These are phyloP conservation scores for Suillus bovinus DNA, from an alignment of 768 basidiomycete genomes.

Conservation along the genomic window DNA sequence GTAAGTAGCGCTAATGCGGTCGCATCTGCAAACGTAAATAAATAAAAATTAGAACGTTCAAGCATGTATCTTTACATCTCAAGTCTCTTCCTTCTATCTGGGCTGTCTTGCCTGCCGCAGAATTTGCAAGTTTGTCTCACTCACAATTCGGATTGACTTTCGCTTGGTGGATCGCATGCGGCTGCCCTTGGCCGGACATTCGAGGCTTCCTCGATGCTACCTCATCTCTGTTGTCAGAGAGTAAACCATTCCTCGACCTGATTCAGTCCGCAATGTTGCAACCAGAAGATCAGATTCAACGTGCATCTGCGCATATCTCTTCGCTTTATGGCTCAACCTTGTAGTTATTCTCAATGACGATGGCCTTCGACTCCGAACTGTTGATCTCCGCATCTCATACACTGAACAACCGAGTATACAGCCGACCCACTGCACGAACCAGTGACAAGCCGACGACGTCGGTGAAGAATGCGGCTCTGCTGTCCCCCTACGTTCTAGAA, in stretches of 20 bases:
- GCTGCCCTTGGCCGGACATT: conserved; percentile 33
- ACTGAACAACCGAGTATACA: not conserved
- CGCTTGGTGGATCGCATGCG: conserved; percentile 29
- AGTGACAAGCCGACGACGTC: not conserved
- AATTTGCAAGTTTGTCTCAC: conserved; percentile 29
- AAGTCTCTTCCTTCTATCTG: conserved; percentile 25
- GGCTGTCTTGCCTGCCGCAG: conserved; percentile 17
- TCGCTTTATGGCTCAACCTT: conserved; percentile 11
- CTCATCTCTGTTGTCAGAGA: conserved; percentile 19
- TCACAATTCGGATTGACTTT: conserved; percentile 25
- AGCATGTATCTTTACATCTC: conserved; percentile 33
- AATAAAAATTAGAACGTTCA: not conserved
- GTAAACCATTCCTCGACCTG: conserved; percentile 41
- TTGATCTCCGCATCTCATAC: not conserved
- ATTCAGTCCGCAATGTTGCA: conserved; percentile 39
- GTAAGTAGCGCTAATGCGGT: conserved; percentile 35
- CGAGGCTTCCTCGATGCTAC: conserved; percentile 30
- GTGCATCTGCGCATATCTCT: conserved; percentile 29
- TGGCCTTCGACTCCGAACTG: not conserved
- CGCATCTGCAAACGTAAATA: not conserved
- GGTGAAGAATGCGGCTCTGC: not conserved
- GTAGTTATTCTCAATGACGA: too few species aligned
- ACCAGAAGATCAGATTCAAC: conserved; percentile 36
- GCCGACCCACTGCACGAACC: not conserved
- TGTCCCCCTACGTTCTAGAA: not conserved